Evolutionary conservation across 768 basidiomycete genomes (phyloP).

Genomic region (Lactarius evosmus): DNA sequence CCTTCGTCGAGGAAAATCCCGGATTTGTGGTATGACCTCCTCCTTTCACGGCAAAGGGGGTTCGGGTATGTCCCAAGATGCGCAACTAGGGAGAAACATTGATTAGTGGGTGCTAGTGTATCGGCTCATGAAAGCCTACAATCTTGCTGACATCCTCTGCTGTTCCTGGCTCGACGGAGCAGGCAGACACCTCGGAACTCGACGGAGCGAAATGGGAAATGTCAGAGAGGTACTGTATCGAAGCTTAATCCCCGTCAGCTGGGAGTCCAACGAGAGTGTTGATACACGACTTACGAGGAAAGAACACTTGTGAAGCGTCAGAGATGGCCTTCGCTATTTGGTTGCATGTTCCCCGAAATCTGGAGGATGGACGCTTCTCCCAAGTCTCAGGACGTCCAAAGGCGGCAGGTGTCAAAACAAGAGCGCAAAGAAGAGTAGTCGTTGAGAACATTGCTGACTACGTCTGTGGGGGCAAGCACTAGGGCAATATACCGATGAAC

Average conservation of each 20-base stretch:
- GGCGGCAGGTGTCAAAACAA: not conserved
- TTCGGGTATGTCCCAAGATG: slow-evolving; percentile 16
- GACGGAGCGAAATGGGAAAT: slow-evolving; percentile 21
- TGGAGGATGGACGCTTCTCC: not conserved
- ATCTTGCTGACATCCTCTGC: slow-evolving; percentile 25
- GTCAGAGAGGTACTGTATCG: slow-evolving; percentile 11
- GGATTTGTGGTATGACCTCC: slow-evolving; percentile 31
- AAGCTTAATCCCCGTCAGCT: slow-evolving; percentile 9
- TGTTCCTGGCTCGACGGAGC: slow-evolving; percentile 29
- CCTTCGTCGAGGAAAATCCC: slow-evolving; percentile 32
- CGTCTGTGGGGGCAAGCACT: not conserved
- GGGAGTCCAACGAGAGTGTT: not conserved
- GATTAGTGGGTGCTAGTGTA: not conserved
- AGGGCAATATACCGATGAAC: not conserved
- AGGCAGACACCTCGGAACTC: slow-evolving; percentile 20
- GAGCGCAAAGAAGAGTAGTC: not conserved
- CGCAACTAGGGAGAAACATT: not conserved
- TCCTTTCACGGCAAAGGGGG: slow-evolving; percentile 29
- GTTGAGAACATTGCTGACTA: not conserved
- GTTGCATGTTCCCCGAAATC: not conserved
- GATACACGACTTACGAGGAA: not conserved
- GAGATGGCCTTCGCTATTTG: not conserved
- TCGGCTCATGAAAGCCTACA: slow-evolving; percentile 8
- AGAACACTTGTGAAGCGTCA: not conserved
- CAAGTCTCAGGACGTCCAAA: no score